A percentile compares a stretch with the other conserved stretches of the same genome.
Conservation (phyloP, 495 filamentous ascomycete genomes). For the Annulohypoxylon moriforme region DNA sequence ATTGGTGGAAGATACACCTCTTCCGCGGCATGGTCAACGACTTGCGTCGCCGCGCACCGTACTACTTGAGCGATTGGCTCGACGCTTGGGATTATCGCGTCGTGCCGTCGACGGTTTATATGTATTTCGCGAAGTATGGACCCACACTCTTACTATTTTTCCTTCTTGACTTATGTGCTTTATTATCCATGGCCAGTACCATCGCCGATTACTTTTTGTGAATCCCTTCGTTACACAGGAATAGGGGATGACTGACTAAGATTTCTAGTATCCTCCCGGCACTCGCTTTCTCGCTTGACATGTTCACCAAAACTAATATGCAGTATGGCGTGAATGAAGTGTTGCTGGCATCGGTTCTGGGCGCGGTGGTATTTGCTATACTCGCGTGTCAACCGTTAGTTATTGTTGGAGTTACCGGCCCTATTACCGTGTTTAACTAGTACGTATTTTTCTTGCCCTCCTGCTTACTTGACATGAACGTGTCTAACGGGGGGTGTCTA, state of each 20-base stretch:
- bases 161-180: neutral
- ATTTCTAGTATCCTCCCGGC: conserved; percentile 77
- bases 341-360: conserved; percentile 80
- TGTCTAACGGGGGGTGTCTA: conserved; percentile 40
- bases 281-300: conserved; percentile 85
- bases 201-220: neutral
- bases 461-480: neutral
- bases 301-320: conserved; percentile 82
- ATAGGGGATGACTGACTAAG: conserved; percentile 31
- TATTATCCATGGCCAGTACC: neutral
- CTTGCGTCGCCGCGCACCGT: conserved; percentile 76
- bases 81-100: conserved; percentile 90
- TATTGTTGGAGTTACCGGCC: conserved; percentile 92
- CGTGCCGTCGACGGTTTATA: conserved; percentile 83
- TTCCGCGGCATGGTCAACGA: conserved; percentile 80
- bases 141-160: conserved; percentile 16
- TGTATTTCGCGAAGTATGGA: conserved; percentile 89
- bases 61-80: conserved; percentile 80
- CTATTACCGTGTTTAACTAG: conserved; percentile 90
- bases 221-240: neutral
- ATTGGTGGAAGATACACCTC: conserved; percentile 71
- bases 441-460: conserved; percentile 41
- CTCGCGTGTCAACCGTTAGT: conserved; percentile 82
- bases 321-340: conserved; percentile 89
- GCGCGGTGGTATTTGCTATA: conserved; percentile 78